These are phyloP conservation scores for Ustilago bromivora DNA, from an alignment of 1,284 basidiomycete genomes.

Conservation along the genomic window DNA sequence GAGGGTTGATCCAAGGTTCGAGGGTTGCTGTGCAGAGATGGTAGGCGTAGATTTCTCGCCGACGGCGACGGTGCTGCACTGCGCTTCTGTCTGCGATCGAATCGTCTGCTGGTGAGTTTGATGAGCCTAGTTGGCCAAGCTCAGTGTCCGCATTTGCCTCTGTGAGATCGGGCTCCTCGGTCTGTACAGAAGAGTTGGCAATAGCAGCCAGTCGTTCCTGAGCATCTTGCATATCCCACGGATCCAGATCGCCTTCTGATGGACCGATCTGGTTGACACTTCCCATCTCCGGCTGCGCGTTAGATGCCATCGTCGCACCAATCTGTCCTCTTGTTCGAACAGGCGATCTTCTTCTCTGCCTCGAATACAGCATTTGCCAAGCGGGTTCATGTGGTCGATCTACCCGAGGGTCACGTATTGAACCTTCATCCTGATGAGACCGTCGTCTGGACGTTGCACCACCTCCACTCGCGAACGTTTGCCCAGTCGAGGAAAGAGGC, in stretches of 20 bases:
- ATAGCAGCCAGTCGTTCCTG: conserved; percentile 40
- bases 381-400: conserved; percentile 36
- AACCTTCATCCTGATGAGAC: neutral
- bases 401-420: conserved; percentile 14
- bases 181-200: conserved; percentile 6
- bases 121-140: neutral
- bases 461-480: neutral
- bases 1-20: conserved; percentile 44
- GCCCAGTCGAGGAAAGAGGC: neutral
- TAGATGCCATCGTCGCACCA: neutral
- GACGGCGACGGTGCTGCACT: neutral
- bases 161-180: neutral
- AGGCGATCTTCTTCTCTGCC: conserved; percentile 16
- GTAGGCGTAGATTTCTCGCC: conserved; percentile 48
- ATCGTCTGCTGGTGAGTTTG: neutral
- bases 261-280: conserved; percentile 22
- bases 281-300: neutral
- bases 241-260: conserved; percentile 45
- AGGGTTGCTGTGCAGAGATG: conserved; percentile 47
- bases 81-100: too few species aligned
- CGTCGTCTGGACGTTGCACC: neutral
- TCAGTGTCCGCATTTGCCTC: neutral
- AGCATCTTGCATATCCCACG: conserved; percentile 53
- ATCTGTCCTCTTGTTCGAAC: neutral
- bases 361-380: conserved; percentile 48